These are phyloP conservation scores for Leccinum obscurum DNA, from an alignment of 768 basidiomycete genomes.

Conservation along the genomic window DNA sequence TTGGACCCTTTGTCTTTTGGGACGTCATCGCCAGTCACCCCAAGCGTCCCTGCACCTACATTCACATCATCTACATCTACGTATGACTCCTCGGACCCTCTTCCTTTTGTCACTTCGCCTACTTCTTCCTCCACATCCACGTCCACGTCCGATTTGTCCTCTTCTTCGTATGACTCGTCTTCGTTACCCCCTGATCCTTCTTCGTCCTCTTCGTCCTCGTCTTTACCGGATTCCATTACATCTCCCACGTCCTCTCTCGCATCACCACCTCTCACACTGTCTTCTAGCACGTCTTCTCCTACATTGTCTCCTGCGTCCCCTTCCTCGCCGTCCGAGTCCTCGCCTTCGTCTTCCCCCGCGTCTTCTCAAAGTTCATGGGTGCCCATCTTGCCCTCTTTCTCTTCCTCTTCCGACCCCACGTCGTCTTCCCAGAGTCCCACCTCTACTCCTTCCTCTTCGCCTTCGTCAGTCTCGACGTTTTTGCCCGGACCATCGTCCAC, in stretches of 20 bases:
- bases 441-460: not conserved
- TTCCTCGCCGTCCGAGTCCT: not conserved
- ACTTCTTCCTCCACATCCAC: not conserved
- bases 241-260: not conserved
- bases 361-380: constrained; percentile 4
- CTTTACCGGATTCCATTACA: not conserved
- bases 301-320: not conserved
- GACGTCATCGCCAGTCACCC: not conserved
- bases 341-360: not conserved
- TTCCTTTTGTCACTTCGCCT: not conserved
- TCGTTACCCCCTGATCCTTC: not conserved
- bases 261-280: not conserved
- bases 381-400: not conserved
- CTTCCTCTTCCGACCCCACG: not conserved
- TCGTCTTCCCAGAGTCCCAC: not conserved
- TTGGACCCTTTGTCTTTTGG: not conserved
- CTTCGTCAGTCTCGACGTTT: not conserved
- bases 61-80: not conserved
- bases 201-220: not conserved
- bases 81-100: not conserved
- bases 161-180: not conserved
- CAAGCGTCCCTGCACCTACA: not conserved
- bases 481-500: constrained; percentile 1
- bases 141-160: not conserved
- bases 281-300: not conserved